Evolutionary conservation across 805 yeast genomes (phyloP).

Genomic region (Wickerhamomyces hampshirensis): DNA sequence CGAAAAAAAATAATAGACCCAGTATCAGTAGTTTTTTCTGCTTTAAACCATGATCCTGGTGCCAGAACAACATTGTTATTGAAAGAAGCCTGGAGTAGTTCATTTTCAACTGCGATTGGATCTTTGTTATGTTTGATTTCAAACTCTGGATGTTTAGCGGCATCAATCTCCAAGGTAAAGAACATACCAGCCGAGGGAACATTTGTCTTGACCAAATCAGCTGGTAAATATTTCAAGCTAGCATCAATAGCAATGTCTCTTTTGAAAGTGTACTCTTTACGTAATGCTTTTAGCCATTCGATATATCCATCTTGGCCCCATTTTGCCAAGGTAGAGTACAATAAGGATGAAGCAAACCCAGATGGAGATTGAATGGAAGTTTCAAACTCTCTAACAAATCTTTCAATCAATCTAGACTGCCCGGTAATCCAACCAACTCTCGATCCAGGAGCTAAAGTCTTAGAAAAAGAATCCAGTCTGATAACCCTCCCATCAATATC

Average conservation of each 20-base stretch:
- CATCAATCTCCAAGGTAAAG: conserved; percentile 53
- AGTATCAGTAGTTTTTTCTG: conserved; percentile 15
- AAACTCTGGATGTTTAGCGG: conserved; percentile 32
- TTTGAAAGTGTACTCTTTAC: conserved; percentile 74
- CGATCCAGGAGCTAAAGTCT: conserved; percentile 86
- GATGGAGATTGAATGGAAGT: conserved; percentile 75
- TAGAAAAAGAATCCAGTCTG: conserved; percentile 87
- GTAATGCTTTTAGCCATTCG: conserved; percentile 82
- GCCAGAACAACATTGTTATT: conserved; percentile 57
- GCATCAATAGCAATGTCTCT: conserved; percentile 78
- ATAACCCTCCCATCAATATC: conserved; percentile 37
- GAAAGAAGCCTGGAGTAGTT: conserved; percentile 52
- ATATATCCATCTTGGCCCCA: conserved; percentile 92
- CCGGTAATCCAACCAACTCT: conserved; percentile 90
- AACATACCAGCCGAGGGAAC: conserved; percentile 81
- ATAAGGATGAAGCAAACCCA: conserved; percentile 72
- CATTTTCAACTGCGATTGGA: conserved; percentile 53
- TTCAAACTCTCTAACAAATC: conserved; percentile 70
- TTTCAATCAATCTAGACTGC: conserved; percentile 56
- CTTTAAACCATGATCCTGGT: conserved; percentile 32
- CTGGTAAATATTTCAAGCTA: conserved; percentile 48
- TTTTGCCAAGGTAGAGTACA: conserved; percentile 64
- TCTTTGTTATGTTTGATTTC: conserved; percentile 47
- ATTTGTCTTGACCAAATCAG: conserved; percentile 38
- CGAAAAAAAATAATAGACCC: neutral